Base-by-base conservation (phyloP, 805 yeast species). In the Monosporozyma servazzii region DNA sequence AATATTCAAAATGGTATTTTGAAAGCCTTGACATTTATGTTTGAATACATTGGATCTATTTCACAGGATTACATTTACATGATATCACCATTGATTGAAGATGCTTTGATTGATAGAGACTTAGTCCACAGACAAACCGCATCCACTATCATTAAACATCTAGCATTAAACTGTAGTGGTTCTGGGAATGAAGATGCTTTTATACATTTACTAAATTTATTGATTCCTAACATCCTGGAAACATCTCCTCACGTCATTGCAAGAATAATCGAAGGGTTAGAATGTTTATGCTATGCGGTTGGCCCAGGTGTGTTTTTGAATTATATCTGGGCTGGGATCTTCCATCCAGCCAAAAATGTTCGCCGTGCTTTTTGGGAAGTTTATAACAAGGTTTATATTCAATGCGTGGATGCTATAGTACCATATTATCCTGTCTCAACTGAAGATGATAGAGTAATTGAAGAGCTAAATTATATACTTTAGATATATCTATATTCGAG, bases 101-200 rank as follows among this genome's bases (percentile, higher is more conserved):
- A 91, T 70, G 97, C 98, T 0, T 69, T 93, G 30, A 86, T 87
- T 0, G 96, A 90, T 63, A 75, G 96, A 52, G 97, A 89, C 64
- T 82, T 81, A 47, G 97, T 91, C 4, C 96, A 90, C 62, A 77
- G 99, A 46, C 99, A 93, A 67, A 91, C 96, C 0, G 97, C 96
- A 0, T 88, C 98, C 0, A 82, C 88, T 0, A 95, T 88, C 1
- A 81, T 88, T 1, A 80, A 80, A 62, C 95, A 88, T 58, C 73
- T 93, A 65, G 88, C 96, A 0, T 65, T 89, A 33, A 84, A 89
- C 17, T 82, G 91, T 61, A 70, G 76, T 25, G 96, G 96, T 0
- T 63, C 73, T 3, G 89, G 90, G 0, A 74, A 77, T 51, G 96
- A 88, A 57, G 95, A 84, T 56, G 86, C 88, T 0, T 88, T 93